Conservation (phyloP, 2,329 filamentous ascomycete genomes). For the Beauveria caledonica region DNA sequence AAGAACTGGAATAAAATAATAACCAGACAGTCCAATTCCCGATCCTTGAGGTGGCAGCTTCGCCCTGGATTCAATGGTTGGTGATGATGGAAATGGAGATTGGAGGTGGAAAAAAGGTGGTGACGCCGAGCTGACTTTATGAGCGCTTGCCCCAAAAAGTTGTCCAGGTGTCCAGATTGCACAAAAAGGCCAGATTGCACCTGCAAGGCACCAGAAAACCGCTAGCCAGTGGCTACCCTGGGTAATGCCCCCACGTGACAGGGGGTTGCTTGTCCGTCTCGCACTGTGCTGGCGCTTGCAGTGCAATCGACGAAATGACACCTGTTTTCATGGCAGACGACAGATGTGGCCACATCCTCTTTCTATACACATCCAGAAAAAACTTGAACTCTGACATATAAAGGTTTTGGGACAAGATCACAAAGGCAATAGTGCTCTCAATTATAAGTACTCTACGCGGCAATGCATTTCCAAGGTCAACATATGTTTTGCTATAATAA, state of each 20-base stretch:
- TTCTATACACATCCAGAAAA: too few species aligned
- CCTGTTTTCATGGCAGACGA: not conserved
- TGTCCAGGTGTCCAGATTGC: constrained; percentile 37
- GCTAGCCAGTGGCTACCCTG: constrained; percentile 13
- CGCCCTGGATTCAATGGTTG: constrained; percentile 19
- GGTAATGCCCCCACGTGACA: constrained; percentile 24
- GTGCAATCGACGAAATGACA: not conserved
- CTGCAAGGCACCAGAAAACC: constrained; percentile 10
- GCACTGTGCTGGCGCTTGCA: constrained; percentile 2
- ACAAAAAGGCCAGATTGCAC: constrained; percentile 44
- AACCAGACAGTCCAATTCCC: constrained; percentile 17
- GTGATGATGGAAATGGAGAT: constrained; percentile 22
- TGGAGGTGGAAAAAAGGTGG: constrained; percentile 21
- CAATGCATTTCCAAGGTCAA: too few species aligned
- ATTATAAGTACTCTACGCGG: too few species aligned
- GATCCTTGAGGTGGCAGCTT: constrained; percentile 24
- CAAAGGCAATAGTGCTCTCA: too few species aligned
- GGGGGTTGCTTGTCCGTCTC: constrained; percentile 16
- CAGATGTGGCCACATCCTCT: too few species aligned
- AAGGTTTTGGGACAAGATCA: too few species aligned
- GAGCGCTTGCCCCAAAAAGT: constrained; percentile 26
- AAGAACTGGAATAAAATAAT: constrained; percentile 16
- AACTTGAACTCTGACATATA: too few species aligned
- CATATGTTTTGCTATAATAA: too few species aligned
- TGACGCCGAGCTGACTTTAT: constrained; percentile 24